Evolutionary conservation across 805 yeast genomes (phyloP).

Genomic region (Suhomyces sp.): DNA sequence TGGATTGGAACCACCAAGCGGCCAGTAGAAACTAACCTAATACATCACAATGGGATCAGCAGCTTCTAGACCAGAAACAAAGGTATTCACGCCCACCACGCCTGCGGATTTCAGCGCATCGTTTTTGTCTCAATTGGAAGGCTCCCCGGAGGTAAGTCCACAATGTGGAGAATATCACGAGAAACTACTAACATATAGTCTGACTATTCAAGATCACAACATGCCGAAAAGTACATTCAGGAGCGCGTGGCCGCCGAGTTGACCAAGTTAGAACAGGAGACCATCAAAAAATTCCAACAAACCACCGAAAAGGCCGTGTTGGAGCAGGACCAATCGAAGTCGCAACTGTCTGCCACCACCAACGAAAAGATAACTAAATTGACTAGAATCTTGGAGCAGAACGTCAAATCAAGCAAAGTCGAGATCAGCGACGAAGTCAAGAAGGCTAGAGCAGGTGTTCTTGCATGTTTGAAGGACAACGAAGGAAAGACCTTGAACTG

Average conservation of each 20-base stretch:
- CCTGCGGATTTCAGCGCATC: conserved; percentile 68
- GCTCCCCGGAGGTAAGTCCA: conserved; percentile 49
- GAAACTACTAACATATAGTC: conserved; percentile 31
- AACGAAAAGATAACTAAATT: conserved; percentile 43
- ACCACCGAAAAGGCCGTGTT: conserved; percentile 45
- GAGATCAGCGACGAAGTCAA: conserved; percentile 38
- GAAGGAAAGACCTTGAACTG: conserved; percentile 70
- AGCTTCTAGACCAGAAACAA: conserved; percentile 61
- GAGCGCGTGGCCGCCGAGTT: conserved; percentile 61
- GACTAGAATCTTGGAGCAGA: conserved; percentile 33
- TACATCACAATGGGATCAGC: conserved; percentile 51
- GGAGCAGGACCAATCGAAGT: conserved; percentile 22
- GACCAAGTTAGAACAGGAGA: conserved; percentile 49
- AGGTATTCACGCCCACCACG: conserved; percentile 63
- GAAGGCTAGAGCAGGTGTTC: conserved; percentile 48
- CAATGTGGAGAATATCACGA: not conserved
- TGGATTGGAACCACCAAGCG: not conserved
- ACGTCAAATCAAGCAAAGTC: conserved; percentile 30
- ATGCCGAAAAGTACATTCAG: conserved; percentile 63
- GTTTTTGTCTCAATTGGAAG: conserved; percentile 60
- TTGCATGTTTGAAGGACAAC: conserved; percentile 60
- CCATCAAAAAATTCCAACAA: conserved; percentile 50
- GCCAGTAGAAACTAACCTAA: not conserved
- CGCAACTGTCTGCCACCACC: conserved; percentile 27
- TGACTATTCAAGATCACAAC: conserved; percentile 68